Conservation (phyloP, 108 stramenopile genomes). For the Chaetoceros muelleri region DNA sequence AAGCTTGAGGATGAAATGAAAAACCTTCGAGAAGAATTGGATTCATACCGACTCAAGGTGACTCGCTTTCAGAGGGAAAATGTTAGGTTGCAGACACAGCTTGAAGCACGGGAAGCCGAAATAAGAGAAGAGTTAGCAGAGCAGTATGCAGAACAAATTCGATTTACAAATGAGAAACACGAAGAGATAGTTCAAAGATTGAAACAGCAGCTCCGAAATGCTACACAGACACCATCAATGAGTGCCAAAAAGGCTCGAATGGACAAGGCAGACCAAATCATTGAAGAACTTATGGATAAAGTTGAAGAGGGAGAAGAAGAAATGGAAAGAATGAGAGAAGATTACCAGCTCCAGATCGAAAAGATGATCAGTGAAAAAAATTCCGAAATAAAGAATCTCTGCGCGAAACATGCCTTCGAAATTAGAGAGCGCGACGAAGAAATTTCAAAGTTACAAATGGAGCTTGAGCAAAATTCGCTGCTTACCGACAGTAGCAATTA, state of each 20-base stretch:
- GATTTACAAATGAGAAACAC: slow-evolving; percentile 40
- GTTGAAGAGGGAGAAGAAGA: slow-evolving; percentile 81
- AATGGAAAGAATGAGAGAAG: slow-evolving; percentile 61
- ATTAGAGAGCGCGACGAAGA: background rate
- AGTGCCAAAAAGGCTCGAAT: slow-evolving; percentile 28
- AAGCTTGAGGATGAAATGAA: background rate
- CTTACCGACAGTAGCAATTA: background rate
- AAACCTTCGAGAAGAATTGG: slow-evolving; percentile 23
- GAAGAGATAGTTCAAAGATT: slow-evolving; percentile 42
- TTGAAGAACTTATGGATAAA: slow-evolving; percentile 56
- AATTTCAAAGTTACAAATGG: background rate
- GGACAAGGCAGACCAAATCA: slow-evolving; percentile 31
- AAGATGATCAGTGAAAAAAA: slow-evolving; percentile 28
- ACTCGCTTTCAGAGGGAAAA: slow-evolving; percentile 14
- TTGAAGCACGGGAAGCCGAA: slow-evolving; percentile 24
- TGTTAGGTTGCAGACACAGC: slow-evolving; percentile 9
- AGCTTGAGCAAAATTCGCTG: background rate
- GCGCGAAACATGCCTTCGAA: slow-evolving; percentile 1
- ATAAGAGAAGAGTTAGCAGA: slow-evolving; percentile 7
- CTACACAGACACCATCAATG: slow-evolving; percentile 10
- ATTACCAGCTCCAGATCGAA: slow-evolving; percentile 34
- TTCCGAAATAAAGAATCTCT: slow-evolving; percentile 17
- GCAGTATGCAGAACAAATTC: background rate
- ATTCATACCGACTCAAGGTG: slow-evolving; percentile 7
- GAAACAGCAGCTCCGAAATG: slow-evolving; percentile 21